Evolutionary conservation across 805 yeast species (phyloP), one percentile per base, ranked within the genome.

Genomic region (Blastobotrys muscicola): DNA sequence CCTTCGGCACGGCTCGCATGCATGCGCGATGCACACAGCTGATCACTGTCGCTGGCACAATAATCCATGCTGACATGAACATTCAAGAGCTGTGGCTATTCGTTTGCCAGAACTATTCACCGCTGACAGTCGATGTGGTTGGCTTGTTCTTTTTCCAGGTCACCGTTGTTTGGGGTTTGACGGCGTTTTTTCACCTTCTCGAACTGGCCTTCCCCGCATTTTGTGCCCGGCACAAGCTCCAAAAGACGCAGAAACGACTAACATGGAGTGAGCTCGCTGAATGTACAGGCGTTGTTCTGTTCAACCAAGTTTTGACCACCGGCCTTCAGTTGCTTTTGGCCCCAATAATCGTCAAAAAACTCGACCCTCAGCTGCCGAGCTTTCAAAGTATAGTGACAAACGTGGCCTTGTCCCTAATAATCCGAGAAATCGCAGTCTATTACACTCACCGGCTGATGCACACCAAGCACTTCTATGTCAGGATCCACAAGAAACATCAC

Each of bases 401-500:
- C 13, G n/a, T 46, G 9, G 20, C 42, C 6, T 4, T 44, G 4
- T 46, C 41, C 2, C 14, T 44, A 13, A n/a, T 48, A 16, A 16
- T 49, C 8, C 42, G 54, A 29, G 47, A 45, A 15, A 35, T 26
- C 8, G 29, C 26, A 11, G 42, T 45, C 33, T 45, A 45, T 14
- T 38, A 34, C 15, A 31, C 37, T 9, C 49, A 45, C 26, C 36
- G 49, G 16, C 13, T 31, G 16, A 31, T 45, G 13, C 49, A 45
- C 33, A 11, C 15, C 20, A 13, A 23, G 20, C 16, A n/a, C 12
- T 23, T 45, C 8, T 45, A 45, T 35, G 31, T 40, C 11, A 31
- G 33, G 2, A 37, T 42, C 10, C 49, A 45, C 44, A 45, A 45
- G 39, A 12, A 20, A 33, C 49, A 45, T 26, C 49, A 45, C 35